Percentiles rank a stretch among this genome's conserved stretches.
These are phyloP conservation scores for Lipomyces chichibuensis DNA, from an alignment of 805 yeast genomes.

Conservation along the genomic window DNA sequence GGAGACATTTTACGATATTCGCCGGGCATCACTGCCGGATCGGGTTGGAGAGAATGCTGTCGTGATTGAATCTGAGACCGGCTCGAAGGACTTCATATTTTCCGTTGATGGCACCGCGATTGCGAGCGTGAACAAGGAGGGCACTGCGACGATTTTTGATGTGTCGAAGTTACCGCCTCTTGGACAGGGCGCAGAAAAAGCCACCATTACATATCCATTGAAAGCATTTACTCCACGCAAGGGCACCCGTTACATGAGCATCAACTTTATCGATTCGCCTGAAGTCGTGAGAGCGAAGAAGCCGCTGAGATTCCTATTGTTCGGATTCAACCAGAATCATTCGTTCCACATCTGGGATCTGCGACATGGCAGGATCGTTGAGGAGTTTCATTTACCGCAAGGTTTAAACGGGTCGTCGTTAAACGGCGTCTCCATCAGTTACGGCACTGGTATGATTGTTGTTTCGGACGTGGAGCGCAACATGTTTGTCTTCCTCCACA, in stretches of 20 bases:
- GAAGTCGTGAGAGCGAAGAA: constrained; percentile 18
- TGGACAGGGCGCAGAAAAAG: constrained; percentile 25
- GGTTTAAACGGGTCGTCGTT: constrained; percentile 6
- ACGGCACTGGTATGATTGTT: constrained; percentile 23
- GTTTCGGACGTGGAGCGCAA: constrained; percentile 29
- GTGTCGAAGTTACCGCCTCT: constrained; percentile 21
- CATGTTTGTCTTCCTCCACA: constrained; percentile 25
- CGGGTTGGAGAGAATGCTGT: constrained; percentile 21
- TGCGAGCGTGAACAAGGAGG: constrained; percentile 17
- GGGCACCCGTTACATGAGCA: constrained; percentile 19
- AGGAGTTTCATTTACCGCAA: constrained; percentile 29
- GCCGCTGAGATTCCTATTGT: constrained; percentile 30
- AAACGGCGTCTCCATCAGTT: constrained; percentile 15
- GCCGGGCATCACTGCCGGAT: constrained; percentile 20
- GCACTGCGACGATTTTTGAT: constrained; percentile 23
- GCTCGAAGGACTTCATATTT: constrained; percentile 22
- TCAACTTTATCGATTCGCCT: constrained; percentile 28
- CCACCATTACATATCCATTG: constrained; percentile 20
- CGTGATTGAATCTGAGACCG: constrained; percentile 22
- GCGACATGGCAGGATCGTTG: constrained; percentile 13
- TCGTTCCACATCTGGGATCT: constrained; percentile 33
- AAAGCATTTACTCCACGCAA: constrained; percentile 24
- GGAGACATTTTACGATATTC: constrained; percentile 24
- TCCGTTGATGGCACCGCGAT: constrained; percentile 31
- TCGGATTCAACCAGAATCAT: constrained; percentile 32